Conservation (phyloP, 2,329 filamentous ascomycete species). For the Epichloe hybrida region DNA sequence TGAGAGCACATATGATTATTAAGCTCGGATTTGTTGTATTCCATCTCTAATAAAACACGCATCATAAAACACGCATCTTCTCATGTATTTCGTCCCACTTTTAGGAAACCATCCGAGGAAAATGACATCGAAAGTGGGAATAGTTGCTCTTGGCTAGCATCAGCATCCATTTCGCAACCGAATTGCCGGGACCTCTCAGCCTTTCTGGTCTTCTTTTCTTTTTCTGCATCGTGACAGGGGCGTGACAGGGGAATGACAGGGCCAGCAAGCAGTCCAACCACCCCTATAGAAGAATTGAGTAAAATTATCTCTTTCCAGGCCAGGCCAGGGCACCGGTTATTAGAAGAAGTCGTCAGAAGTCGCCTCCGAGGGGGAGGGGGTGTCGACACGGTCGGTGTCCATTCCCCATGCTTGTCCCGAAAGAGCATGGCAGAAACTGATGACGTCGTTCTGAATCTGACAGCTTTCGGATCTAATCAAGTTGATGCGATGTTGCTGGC, state of each 20-base stretch:
- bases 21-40: too few species aligned
- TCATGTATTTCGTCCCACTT: not conserved
- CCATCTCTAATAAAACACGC: too few species aligned
- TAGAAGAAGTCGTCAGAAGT: not conserved
- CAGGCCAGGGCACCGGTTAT: too few species aligned
- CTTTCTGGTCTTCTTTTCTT: not conserved
- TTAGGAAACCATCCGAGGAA: not conserved
- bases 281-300: not conserved
- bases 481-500: not conserved
- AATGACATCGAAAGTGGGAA: not conserved
- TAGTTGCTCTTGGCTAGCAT: not conserved
- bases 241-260: not conserved
- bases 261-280: not conserved
- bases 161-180: not conserved
- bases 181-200: not conserved
- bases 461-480: not conserved
- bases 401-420: not conserved
- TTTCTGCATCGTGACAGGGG: not conserved
- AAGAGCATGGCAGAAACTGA: not conserved
- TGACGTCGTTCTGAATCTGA: constrained; percentile 1
- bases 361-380: not conserved
- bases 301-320: not conserved
- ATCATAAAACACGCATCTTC: too few species aligned
- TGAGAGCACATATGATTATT: too few species aligned
- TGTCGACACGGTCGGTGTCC: not conserved